A percentile compares a stretch with the other conserved stretches of the same genome.
phyloP scores from a whole-genome alignment of 495 filamentous ascomycete species.

The Bombardia bombarda region DNA sequence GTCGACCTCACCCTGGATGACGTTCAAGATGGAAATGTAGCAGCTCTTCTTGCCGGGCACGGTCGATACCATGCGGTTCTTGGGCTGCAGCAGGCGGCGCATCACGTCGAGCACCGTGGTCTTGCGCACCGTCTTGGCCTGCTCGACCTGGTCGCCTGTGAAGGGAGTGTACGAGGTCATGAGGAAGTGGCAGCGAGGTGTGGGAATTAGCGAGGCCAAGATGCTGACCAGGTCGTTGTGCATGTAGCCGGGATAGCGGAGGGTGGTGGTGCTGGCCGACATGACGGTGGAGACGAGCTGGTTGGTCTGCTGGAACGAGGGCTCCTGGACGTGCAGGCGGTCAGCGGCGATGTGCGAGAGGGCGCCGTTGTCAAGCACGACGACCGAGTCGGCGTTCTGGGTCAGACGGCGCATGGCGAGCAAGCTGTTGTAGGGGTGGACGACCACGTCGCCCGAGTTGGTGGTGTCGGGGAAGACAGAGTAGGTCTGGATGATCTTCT shows the following conservation, averaged over 20 bases:
- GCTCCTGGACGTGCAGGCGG: slow-evolving; percentile 84
- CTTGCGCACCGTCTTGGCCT: slow-evolving; percentile 94
- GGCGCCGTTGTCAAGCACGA: slow-evolving; percentile 95
- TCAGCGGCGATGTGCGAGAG: slow-evolving; percentile 91
- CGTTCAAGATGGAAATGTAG: slow-evolving; percentile 97
- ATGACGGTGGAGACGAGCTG: slow-evolving; percentile 97
- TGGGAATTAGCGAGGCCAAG: slow-evolving; percentile 90
- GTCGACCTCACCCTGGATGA: slow-evolving; percentile 96
- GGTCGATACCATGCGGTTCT: slow-evolving; percentile 98
- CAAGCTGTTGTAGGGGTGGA: slow-evolving; percentile 96
- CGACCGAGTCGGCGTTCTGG: slow-evolving; percentile 94
- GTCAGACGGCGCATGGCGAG: slow-evolving; percentile 85
- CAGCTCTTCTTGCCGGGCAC: slow-evolving; percentile 93
- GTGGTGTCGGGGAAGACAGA: slow-evolving; percentile 94
- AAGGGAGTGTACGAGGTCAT: slow-evolving; percentile 98
- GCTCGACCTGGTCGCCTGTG: slow-evolving; percentile 88
- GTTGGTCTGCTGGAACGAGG: slow-evolving; percentile 95
- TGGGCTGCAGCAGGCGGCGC: slow-evolving; percentile 89
- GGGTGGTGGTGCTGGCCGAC: slow-evolving; percentile 93
- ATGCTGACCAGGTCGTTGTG: slow-evolving; percentile 98
- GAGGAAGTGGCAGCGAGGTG: slow-evolving; percentile 92
- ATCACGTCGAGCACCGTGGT: slow-evolving; percentile 97
- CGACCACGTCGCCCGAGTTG: slow-evolving; percentile 78
- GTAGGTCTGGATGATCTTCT: slow-evolving; percentile 98
- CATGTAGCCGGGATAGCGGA: slow-evolving; percentile 98